Percentiles rank a stretch among this genome's conserved stretches.
Conservation (phyloP, 805 yeast species). For the Candida cerambycidarum region DNA sequence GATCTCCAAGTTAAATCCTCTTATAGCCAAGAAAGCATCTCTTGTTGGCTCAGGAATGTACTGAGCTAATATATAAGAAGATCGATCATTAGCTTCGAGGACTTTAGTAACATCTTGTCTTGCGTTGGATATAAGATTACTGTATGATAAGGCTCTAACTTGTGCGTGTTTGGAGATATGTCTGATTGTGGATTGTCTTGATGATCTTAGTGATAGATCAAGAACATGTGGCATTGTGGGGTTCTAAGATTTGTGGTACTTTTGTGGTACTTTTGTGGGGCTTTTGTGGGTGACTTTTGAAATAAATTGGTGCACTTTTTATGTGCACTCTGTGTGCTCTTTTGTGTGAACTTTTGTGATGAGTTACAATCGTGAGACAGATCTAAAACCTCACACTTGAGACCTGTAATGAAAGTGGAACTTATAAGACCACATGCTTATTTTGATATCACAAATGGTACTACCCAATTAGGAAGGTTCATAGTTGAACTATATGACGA, state of each 20-base stretch:
- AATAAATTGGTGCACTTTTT: too few relatives aligned
- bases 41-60: constrained; percentile 67
- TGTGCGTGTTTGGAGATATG: background rate
- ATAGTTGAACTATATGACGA: constrained; percentile 53
- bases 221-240: too few relatives aligned
- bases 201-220: too few relatives aligned
- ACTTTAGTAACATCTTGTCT: constrained; percentile 46
- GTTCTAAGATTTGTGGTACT: too few relatives aligned
- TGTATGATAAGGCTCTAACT: background rate
- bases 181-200: too few relatives aligned
- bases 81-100: constrained; percentile 53
- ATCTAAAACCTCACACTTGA: background rate
- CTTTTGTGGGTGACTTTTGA: too few relatives aligned
- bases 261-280: too few relatives aligned
- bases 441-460: constrained; percentile 54
- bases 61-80: constrained; percentile 64
- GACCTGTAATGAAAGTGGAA: constrained; percentile 30
- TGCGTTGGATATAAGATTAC: constrained; percentile 18
- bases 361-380: background rate
- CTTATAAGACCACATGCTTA: constrained; percentile 32
- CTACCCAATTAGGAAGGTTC: constrained; percentile 51
- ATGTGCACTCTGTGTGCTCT: background rate
- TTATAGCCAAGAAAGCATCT: constrained; percentile 60
- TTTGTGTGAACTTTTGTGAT: background rate
- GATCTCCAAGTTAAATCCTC: constrained; percentile 66